A percentile compares a stretch with the other conserved stretches of the same genome.
Evolutionary conservation across 176 grass and related monocot genomes (phyloP).

Genomic region (Miscanthus lutarioriparius): DNA sequence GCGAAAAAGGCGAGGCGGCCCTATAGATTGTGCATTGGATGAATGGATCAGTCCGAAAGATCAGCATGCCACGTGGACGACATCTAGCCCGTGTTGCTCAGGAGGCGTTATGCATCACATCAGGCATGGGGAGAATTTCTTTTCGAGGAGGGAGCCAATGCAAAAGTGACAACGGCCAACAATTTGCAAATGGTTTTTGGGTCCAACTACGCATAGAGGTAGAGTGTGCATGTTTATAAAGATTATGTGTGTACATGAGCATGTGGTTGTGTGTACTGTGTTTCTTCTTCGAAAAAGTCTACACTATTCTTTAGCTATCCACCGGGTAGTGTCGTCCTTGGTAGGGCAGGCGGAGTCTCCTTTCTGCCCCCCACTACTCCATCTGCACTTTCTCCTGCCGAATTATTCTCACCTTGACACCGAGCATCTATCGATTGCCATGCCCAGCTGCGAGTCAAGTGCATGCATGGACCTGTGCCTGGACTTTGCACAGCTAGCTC

Average conservation of each 20-base stretch:
- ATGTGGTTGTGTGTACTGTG: neutral
- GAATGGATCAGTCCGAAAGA: neutral
- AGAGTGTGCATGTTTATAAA: neutral
- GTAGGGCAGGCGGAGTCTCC: conserved; percentile 37
- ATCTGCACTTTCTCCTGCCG: conserved; percentile 25
- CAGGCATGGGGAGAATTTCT: neutral
- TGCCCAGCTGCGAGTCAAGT: neutral
- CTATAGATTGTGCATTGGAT: neutral
- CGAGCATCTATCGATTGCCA: neutral
- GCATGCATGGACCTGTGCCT: conserved; percentile 39
- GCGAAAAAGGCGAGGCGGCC: rapidly evolving
- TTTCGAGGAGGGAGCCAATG: neutral
- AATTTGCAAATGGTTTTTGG: neutral
- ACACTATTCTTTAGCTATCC: conserved; percentile 31
- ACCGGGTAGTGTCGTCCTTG: neutral
- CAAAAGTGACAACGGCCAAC: neutral
- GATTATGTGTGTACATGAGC: neutral
- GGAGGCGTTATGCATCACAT: neutral
- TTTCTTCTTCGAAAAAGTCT: neutral
- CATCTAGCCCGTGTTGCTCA: neutral
- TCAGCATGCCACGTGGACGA: neutral
- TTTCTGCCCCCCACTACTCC: conserved; percentile 34
- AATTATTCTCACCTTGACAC: conserved; percentile 46
- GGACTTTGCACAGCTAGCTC: conserved; percentile 25
- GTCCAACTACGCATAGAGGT: neutral